phyloP scores from a whole-genome alignment of 2,329 filamentous ascomycete genomes.

The Zasmidium cellare region DNA sequence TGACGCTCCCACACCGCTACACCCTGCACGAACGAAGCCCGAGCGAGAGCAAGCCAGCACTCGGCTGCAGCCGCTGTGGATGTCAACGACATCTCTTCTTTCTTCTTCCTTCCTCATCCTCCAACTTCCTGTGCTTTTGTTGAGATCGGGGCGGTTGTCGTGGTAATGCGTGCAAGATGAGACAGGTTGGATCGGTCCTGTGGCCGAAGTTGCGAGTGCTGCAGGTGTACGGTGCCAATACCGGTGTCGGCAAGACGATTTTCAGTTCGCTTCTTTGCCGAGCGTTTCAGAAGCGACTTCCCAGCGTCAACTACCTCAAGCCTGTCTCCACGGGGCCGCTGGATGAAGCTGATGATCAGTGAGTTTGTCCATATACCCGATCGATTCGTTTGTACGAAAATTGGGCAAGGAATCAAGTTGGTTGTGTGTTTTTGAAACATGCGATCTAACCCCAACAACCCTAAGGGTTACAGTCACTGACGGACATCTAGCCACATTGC shows the following conservation, averaged over 20 bases:
- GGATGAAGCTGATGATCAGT: constrained; percentile 71
- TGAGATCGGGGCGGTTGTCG: neutral
- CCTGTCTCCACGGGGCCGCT: constrained; percentile 75
- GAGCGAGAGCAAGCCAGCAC: neutral
- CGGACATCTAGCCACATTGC: constrained; percentile 58
- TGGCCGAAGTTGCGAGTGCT: constrained; percentile 69
- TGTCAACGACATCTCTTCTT: neutral
- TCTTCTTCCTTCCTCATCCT: neutral
- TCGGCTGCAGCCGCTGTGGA: neutral
- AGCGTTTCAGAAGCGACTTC: constrained; percentile 54
- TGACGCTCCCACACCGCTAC: neutral
- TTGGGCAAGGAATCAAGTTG: neutral
- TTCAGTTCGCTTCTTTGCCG: constrained; percentile 72
- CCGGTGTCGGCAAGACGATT: constrained; percentile 81
- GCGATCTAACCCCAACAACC: constrained; percentile 10
- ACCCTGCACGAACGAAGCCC: neutral
- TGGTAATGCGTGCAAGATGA: constrained; percentile 34
- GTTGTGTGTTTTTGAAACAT: neutral
- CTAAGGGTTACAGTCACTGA: constrained; percentile 6
- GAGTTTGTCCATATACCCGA: constrained; percentile 21
- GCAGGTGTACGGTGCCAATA: constrained; percentile 82
- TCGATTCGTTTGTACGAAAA: neutral
- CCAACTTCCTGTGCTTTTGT: neutral
- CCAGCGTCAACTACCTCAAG: constrained; percentile 68
- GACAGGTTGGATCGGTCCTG: constrained; percentile 59